Base-by-base conservation (phyloP, 768 basidiomycete genomes). In the Leccinum broughii region DNA sequence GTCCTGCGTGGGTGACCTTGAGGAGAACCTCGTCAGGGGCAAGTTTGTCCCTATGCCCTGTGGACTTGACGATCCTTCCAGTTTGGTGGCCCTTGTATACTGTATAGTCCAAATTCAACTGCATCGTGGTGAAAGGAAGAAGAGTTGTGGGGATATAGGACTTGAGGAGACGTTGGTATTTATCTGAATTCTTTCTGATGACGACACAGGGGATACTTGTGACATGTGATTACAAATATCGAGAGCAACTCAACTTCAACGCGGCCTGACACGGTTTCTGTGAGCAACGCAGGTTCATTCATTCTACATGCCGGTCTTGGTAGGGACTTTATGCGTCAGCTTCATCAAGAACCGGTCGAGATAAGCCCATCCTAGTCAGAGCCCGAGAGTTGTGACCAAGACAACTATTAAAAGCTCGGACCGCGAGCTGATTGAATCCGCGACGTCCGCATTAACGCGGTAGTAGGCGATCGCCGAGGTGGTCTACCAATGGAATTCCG, bases 1-100 rank as follows among this genome's bases (percentile, higher is more conserved):
- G n/a, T 0, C 77, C 76, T 15, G 66, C 70, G 34, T 76, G 75
- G 10, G 75, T 76, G 58, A 75, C 59, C 54, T 55, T 69, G 53
- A 76, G 35, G 4, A 76, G 66, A 30, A 76, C 75, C 35, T 75
- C 58, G 35, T 72, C 70, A 8, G 59, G 58, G 20, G 62, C 66
- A 39, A 76, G 67, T 9, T 58, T 39, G 6, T 64, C 58, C 30
- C 8, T 67, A 58, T 60, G 64, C 0, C 54, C 62, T 8, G 22
- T 56, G 35, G 62, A 52, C 57, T 71, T 54, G 48, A 71, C 35
- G 51, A 69, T 65, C 41, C 56, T 56, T 15, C 72, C 68, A 0
- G 48, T 55, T 11, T 11, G 11, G 20, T 68, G 62, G 3, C 75
- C 74, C 34, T 76, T 77, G 71, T 68, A 75, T 1, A 68, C 68